Percentiles rank a stretch among this genome's conserved stretches.
These are phyloP conservation scores for Panicum miliaceum DNA, from an alignment of 176 grass and related monocot genomes.

Conservation along the genomic window DNA sequence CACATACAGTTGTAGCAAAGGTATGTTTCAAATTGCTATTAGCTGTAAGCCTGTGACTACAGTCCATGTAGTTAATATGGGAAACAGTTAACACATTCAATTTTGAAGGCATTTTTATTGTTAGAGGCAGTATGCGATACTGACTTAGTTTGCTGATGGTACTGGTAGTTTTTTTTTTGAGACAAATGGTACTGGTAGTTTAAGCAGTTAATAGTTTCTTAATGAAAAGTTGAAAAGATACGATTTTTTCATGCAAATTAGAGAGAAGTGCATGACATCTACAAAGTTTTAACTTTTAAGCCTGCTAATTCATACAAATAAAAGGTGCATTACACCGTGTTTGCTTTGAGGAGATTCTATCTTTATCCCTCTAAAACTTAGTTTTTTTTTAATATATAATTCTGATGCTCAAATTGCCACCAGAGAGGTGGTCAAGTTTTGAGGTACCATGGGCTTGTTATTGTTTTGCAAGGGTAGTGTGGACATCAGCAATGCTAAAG, in stretches of 20 bases:
- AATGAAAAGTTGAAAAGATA: neutral
- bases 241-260: neutral
- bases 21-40: constrained; percentile 37
- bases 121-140: neutral
- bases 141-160: neutral
- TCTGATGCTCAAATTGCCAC: neutral
- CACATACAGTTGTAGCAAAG: constrained; percentile 94
- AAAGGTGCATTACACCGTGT: neutral
- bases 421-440: neutral
- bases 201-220: neutral
- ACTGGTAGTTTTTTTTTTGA: neutral
- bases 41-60: neutral
- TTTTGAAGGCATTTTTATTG: neutral
- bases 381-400: neutral
- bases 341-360: constrained; percentile 1
- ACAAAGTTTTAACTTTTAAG: neutral
- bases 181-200: no score
- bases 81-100: neutral
- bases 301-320: neutral
- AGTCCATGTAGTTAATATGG: neutral
- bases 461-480: neutral
- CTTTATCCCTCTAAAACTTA: neutral
- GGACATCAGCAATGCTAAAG: neutral
- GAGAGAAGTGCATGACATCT: constrained; percentile 6
- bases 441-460: neutral